These are phyloP conservation scores for Chaetoceros tenuissimus DNA, from an alignment of 108 stramenopile species.

Conservation along the genomic window DNA sequence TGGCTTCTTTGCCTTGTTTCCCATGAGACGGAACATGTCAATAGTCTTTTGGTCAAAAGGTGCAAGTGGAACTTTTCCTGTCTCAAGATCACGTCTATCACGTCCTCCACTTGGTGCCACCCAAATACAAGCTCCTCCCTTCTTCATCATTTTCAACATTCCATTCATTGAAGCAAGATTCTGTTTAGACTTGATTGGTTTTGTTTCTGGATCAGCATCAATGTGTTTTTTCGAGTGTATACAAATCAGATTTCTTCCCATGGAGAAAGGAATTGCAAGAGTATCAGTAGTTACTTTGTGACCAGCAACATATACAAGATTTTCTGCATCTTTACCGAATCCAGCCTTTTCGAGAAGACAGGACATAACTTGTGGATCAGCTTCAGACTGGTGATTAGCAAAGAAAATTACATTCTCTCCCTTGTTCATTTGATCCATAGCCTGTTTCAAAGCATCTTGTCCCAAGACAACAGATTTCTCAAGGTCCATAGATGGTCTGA, in stretches of 20 bases:
- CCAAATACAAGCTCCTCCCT: slow-evolving; percentile 86
- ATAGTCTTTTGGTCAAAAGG: slow-evolving; percentile 91
- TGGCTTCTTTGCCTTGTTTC: slow-evolving; percentile 67
- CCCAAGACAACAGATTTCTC: slow-evolving; percentile 64
- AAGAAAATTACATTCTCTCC: slow-evolving; percentile 93
- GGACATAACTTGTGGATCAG: slow-evolving; percentile 90
- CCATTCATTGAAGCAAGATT: slow-evolving; percentile 83
- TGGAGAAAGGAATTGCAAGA: slow-evolving; percentile 91
- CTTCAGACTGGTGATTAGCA: slow-evolving; percentile 95
- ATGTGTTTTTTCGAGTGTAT: slow-evolving; percentile 97
- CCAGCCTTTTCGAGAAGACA: slow-evolving; percentile 56
- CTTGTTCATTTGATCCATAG: slow-evolving; percentile 45
- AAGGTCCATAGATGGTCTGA: slow-evolving; percentile 79
- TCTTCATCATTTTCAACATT: slow-evolving; percentile 73
- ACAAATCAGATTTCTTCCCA: slow-evolving; percentile 91
- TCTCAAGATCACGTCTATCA: slow-evolving; percentile 72
- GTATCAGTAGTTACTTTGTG: slow-evolving; percentile 94
- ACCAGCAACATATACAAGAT: slow-evolving; percentile 85
- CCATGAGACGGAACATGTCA: slow-evolving; percentile 95
- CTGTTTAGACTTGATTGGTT: slow-evolving; percentile 75
- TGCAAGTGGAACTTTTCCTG: slow-evolving; percentile 81
- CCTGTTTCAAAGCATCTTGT: slow-evolving; percentile 59
- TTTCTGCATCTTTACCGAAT: slow-evolving; percentile 46
- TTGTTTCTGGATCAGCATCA: slow-evolving; percentile 86
- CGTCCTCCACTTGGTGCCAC: slow-evolving; percentile 94